A percentile compares a stretch with the other conserved stretches of the same genome.
These are phyloP conservation scores for Termitomyces sp. DNA, from an alignment of 768 basidiomycete genomes.

Conservation along the genomic window DNA sequence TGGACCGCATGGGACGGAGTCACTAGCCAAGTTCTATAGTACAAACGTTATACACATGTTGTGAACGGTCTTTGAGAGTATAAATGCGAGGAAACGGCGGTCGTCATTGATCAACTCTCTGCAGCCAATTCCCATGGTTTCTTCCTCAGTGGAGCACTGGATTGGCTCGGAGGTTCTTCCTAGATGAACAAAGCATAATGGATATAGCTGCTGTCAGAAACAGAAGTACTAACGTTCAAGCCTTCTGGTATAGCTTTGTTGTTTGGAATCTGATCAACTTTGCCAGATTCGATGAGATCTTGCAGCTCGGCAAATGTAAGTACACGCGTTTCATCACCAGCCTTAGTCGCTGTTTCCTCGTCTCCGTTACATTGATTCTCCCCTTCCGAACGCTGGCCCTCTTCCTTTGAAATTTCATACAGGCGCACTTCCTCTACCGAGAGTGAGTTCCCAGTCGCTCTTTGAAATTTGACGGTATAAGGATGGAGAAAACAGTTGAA, in stretches of 20 bases:
- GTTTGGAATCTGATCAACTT: constrained; percentile 70
- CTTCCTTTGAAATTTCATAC: constrained; percentile 21
- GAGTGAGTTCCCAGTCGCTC: constrained; percentile 35
- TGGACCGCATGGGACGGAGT: background rate
- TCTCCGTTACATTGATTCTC: background rate
- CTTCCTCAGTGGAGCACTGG: constrained; percentile 40
- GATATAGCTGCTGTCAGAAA: background rate
- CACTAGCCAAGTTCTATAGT: background rate
- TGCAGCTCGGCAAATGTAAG: constrained; percentile 67
- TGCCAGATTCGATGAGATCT: constrained; percentile 64
- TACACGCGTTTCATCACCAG: constrained; percentile 29
- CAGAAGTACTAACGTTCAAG: constrained; percentile 47
- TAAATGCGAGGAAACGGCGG: background rate
- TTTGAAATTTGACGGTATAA: constrained; percentile 8
- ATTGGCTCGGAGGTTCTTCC: constrained; percentile 53
- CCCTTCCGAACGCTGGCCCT: background rate
- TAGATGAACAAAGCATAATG: constrained; percentile 17
- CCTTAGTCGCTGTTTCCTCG: background rate
- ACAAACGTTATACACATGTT: background rate
- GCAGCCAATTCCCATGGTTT: constrained; percentile 62
- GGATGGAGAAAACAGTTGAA: background rate
- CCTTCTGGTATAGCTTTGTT: constrained; percentile 67
- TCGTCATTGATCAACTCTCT: background rate
- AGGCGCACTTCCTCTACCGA: constrained; percentile 35
- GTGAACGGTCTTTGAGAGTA: background rate